Percentiles rank a stretch among this genome's conserved stretches.
Conservation (phyloP, 2,329 filamentous ascomycete species). For the Oidium heveae region DNA sequence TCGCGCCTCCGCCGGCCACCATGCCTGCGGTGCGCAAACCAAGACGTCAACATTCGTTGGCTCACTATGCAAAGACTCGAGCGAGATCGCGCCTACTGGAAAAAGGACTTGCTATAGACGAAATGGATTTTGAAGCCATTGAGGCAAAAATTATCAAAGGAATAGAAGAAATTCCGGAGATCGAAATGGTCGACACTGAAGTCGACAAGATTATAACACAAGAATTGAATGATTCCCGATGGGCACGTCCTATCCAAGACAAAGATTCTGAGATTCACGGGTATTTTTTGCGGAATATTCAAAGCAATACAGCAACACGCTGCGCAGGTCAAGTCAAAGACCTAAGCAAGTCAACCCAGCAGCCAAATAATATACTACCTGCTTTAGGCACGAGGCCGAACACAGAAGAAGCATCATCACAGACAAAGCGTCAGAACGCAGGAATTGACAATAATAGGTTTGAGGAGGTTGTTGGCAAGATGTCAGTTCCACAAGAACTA, state of each 20-base stretch:
- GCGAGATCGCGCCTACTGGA: no score
- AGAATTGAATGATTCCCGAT: not conserved
- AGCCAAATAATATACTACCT: not conserved
- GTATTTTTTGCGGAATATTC: no score
- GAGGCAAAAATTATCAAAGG: not conserved
- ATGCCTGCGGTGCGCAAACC: no score
- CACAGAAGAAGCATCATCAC: not conserved
- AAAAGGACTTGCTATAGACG: no score
- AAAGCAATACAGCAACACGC: not conserved
- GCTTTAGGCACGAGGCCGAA: not conserved
- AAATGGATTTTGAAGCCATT: no score
- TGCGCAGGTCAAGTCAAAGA: not conserved
- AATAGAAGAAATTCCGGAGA: not conserved
- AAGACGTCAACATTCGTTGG: no score
- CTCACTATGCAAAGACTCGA: no score
- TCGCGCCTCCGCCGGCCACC: no score
- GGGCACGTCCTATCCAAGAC: not conserved
- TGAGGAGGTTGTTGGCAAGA: not conserved
- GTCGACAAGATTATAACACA: not conserved
- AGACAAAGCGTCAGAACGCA: not conserved
- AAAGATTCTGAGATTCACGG: not conserved
- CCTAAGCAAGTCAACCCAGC: not conserved
- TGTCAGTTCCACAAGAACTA: no score
- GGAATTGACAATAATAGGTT: not conserved
- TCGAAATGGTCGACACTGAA: not conserved